These are phyloP conservation scores for Oemleria cerasiformis DNA, from an alignment of 306 rosid species.

Conservation along the genomic window DNA sequence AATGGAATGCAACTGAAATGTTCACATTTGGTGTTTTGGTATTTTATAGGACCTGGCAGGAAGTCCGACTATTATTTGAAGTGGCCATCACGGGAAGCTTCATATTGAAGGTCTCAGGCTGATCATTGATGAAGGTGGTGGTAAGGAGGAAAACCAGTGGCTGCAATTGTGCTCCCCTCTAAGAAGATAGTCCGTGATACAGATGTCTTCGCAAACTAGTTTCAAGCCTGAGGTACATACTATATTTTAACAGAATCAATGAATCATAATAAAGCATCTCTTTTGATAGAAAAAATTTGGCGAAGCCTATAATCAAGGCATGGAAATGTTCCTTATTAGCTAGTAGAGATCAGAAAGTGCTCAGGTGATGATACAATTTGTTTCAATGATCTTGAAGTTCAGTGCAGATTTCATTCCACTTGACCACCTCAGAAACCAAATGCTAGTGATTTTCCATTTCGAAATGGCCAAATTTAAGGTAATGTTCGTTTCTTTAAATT, in stretches of 20 bases:
- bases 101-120: constrained; percentile 66
- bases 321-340: background rate
- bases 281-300: background rate
- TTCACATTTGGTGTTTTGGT: constrained; percentile 1
- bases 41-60: constrained; percentile 51
- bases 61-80: constrained; percentile 58
- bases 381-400: too few relatives aligned
- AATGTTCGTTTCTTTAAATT: background rate
- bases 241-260: background rate
- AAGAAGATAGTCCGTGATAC: constrained; percentile 68
- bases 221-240: constrained; percentile 8
- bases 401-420: too few relatives aligned
- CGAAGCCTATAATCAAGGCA: background rate
- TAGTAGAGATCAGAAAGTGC: background rate
- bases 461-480: background rate
- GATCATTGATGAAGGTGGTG: constrained; percentile 84
- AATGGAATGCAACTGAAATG: constrained; percentile 12
- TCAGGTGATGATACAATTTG: background rate
- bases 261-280: background rate
- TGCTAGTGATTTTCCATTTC: background rate
- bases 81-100: constrained; percentile 94
- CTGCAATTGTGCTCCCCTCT: constrained; percentile 78
- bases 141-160: constrained; percentile 54
- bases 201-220: constrained; percentile 44
- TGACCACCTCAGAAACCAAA: background rate